Evolutionary conservation across 306 rosid genomes (phyloP), one percentile per base, ranked within the genome.

Genomic region (Potentilla sterilis): DNA sequence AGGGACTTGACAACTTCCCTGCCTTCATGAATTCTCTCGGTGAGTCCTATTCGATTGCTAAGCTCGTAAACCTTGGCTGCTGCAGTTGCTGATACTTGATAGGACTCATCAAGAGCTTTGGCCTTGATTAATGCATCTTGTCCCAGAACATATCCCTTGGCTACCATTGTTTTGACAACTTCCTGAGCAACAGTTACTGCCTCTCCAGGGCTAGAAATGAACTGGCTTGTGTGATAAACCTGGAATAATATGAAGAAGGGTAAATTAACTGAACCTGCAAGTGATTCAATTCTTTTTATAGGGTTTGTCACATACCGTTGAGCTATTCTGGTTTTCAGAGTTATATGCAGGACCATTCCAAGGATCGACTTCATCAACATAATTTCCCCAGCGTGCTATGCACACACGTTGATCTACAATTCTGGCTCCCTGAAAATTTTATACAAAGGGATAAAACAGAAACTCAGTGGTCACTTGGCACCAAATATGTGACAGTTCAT

Each of bases 81-180:
- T 24, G 99, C 97, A 7, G 85, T 70, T 9, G 97, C 91, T 63
- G 99, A 87, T 76, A 90, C 90, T 47, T 41, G 82, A 57, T 75
- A 79, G 18, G 96, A 92, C 77, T 95, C 97, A 18, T 95, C 99
- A 65, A 92, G 86, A 32, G 86, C 85, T 86, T 88, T 95, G 61
- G 97, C 99, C 93, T 85, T 90, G 54, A 85, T 41, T 64, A 92
- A 80, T 54, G 99, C 96, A 67, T 88, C 99, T 82, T 89, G 91
- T 22, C 97, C 85, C 64, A 95, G 75, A 12, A 90, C 90, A 82
- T 89, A 95, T 57, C 99, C 99, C 76, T 90, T 95, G 57, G 99
- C 87, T 73, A 88, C 86, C 99, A 95, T 84, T 84, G 91, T 89
- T 83, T 88, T 89, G 58, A 95, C 97, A 41, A 91, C 96, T 72